Conservation (phyloP, 129 eudicot species). For the Flaveria ramosissima region DNA sequence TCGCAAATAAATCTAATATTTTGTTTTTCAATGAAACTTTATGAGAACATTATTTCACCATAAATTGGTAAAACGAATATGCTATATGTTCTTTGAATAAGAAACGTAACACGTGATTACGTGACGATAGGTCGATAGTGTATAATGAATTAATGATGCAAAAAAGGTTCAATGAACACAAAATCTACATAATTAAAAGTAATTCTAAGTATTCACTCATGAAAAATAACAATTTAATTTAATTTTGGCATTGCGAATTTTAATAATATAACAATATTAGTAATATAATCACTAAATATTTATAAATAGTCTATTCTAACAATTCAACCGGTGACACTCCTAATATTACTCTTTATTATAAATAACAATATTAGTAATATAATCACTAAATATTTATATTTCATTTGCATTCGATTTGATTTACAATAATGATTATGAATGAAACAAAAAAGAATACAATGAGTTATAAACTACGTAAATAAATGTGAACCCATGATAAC, state of each 20-base stretch:
- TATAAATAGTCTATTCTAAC: too few relatives aligned
- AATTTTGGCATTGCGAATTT: background rate
- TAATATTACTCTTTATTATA: too few relatives aligned
- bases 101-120: constrained; percentile 1
- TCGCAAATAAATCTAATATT: background rate
- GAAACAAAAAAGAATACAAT: too few relatives aligned
- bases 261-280: too few relatives aligned
- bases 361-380: too few relatives aligned
- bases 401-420: too few relatives aligned
- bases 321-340: too few relatives aligned
- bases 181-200: background rate
- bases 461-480: too few relatives aligned
- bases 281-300: too few relatives aligned
- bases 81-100: background rate
- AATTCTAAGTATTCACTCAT: background rate
- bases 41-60: constrained; percentile 8
- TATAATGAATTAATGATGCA: background rate
- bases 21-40: background rate
- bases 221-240: background rate
- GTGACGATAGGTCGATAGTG: background rate
- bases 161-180: background rate
- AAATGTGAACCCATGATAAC: too few relatives aligned
- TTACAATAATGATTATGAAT: too few relatives aligned
- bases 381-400: too few relatives aligned
- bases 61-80: background rate